Base-by-base conservation (phyloP, 2,329 filamentous ascomycete species). In the Neonectria neomacrospora region DNA sequence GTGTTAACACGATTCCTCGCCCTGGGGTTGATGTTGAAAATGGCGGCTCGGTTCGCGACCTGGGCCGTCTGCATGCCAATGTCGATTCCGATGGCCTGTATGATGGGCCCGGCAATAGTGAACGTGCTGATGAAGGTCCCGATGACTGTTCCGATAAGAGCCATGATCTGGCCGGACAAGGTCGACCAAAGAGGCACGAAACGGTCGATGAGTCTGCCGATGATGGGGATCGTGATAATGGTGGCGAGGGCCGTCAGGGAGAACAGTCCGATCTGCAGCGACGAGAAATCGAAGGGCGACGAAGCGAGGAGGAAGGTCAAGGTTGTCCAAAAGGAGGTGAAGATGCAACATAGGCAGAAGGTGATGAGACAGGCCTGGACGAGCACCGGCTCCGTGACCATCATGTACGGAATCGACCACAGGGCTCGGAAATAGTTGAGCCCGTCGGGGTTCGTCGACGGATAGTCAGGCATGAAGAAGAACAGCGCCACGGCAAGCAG, bases 381-480 rank as follows among this genome's bases (percentile, higher is more conserved):
- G 0, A 96, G 83, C 1, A 91, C 78, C 0, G 92, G 90, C 51
- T 94, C 84, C 4, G 83, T 86, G 51, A 86, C 78, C 44, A 92
- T 79, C 77, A 95, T 86, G 26, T 83, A 77, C 2, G 88, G 72
- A 23, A 95, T 93, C 30, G 84, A 86, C 76, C 82, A 85, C 3
- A 95, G 81, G 66, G 92, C 87, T 1, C 80, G 79, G 65, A 87
- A 84, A 74, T 94, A 95, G 63, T 86, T 87, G 14, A 90, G 77
- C 0, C 87, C 86, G 1, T 80, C 78, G 0, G 87, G 88, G 73
- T 94, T 94, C 4, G 91, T 91, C 2, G 86, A 85, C 0, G 92
- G 93, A 68, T 96, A 96, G 75, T 94, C 91, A 0, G 92, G 92
- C 89, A 96, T 90, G 76, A 89, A 92, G 47, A 88, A 74, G 80